Evolutionary conservation across 345 rosid genomes (phyloP).

Genomic region (Litchi chinensis): DNA sequence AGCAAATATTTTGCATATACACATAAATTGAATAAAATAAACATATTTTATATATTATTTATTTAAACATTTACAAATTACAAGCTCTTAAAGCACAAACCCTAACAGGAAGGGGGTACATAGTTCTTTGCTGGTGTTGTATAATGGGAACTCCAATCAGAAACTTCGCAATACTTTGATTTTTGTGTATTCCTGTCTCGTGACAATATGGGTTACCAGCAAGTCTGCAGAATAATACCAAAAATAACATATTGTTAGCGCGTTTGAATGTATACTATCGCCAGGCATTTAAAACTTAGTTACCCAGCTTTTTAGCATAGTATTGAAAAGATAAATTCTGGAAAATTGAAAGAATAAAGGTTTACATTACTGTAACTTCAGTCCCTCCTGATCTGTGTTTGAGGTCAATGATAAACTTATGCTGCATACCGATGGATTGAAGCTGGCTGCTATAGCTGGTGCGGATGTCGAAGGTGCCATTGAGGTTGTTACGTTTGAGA

Average conservation of each 20-base stretch:
- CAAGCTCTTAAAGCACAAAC: no score
- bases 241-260: neutral
- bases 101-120: no score
- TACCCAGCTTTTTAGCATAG: neutral
- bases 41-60: no score
- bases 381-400: slow-evolving; percentile 6
- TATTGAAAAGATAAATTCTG: neutral
- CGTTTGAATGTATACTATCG: neutral
- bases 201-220: slow-evolving; percentile 57
- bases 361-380: slow-evolving; percentile 48
- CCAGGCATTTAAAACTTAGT: neutral
- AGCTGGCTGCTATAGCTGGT: slow-evolving; percentile 40
- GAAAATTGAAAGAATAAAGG: neutral
- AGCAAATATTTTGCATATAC: no score
- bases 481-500: slow-evolving; percentile 40
- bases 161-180: slow-evolving; percentile 38
- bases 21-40: no score
- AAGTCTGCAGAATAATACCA: slow-evolving; percentile 44
- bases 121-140: slow-evolving; percentile 51
- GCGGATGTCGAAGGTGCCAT: slow-evolving; percentile 59
- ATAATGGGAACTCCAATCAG: slow-evolving; percentile 26
- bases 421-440: slow-evolving; percentile 54
- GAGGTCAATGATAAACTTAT: slow-evolving; percentile 39
- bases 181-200: slow-evolving; percentile 33
- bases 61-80: no score